A percentile compares a stretch with the other conserved stretches of the same genome.
These are phyloP conservation scores for Hypoxylon lienhwacheense DNA, from an alignment of 495 filamentous ascomycete genomes.

Conservation along the genomic window DNA sequence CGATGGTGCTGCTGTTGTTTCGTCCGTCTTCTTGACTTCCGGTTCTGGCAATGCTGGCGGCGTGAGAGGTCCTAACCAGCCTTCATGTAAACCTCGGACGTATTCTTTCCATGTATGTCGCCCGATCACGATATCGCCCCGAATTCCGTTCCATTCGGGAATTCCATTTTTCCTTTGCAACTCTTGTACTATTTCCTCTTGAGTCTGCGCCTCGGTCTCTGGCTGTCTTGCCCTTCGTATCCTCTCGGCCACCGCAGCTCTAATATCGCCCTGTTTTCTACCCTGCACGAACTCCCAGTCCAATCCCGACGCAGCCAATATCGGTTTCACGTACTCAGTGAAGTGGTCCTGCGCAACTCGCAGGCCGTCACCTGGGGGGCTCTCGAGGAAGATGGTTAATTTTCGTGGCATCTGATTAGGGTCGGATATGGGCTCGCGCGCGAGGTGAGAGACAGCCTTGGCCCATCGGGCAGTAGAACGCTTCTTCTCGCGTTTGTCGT, in stretches of 20 bases:
- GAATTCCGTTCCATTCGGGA: constrained; percentile 67
- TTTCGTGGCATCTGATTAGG: constrained; percentile 74
- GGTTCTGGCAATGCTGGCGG: constrained; percentile 39
- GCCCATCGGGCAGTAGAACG: constrained; percentile 83
- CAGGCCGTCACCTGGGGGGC: constrained; percentile 83
- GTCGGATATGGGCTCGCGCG: constrained; percentile 70
- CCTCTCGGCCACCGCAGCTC: constrained; percentile 77
- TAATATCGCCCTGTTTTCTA: constrained; percentile 81
- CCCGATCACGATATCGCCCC: constrained; percentile 86
- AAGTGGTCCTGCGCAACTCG: constrained; percentile 86
- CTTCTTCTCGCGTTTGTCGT: constrained; percentile 88
- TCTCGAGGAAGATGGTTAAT: constrained; percentile 81
- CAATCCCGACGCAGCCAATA: constrained; percentile 83
- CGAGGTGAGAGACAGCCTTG: constrained; percentile 81
- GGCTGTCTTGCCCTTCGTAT: constrained; percentile 66
- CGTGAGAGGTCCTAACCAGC: constrained; percentile 84
- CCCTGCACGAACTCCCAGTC: constrained; percentile 97
- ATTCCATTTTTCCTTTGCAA: constrained; percentile 64
- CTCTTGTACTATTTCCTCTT: constrained; percentile 60
- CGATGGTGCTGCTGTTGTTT: constrained; percentile 30
- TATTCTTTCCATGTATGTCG: constrained; percentile 98
- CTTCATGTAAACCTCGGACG: constrained; percentile 87
- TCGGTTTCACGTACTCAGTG: constrained; percentile 91
- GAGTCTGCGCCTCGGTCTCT: constrained; percentile 45
- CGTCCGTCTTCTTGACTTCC: constrained; percentile 41